Evolutionary conservation across 179 eudicot genomes (phyloP).

Genomic region (Beta corolliflora): DNA sequence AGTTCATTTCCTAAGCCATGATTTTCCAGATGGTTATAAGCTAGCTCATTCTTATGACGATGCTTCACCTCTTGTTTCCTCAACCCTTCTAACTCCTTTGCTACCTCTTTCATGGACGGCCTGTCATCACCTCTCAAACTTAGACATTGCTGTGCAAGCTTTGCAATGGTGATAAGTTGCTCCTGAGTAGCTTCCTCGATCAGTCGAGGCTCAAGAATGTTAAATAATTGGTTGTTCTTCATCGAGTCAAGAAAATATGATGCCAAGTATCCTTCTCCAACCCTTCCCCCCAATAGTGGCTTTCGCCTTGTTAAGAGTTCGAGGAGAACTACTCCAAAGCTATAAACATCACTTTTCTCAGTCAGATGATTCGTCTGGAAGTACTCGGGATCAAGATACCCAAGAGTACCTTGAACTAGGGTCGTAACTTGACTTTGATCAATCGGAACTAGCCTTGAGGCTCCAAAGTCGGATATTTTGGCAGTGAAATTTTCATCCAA

Average conservation of each 20-base stretch:
- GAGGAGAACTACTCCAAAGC: conserved; percentile 20
- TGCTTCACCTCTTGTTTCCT: neutral
- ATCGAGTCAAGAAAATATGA: neutral
- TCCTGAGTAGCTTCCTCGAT: neutral
- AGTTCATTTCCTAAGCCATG: neutral
- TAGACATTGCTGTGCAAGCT: conserved; percentile 10
- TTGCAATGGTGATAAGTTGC: conserved; percentile 10
- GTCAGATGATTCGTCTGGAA: conserved; percentile 11
- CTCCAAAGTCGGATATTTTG: conserved; percentile 18
- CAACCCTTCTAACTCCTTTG: neutral
- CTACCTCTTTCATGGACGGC: neutral
- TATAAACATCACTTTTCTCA: conserved; percentile 23
- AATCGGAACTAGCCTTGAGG: conserved; percentile 17
- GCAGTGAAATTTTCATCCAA: conserved; percentile 9
- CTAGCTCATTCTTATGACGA: neutral
- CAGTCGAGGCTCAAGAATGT: conserved; percentile 15
- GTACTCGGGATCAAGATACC: conserved; percentile 26
- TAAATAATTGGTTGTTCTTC: conserved; percentile 10
- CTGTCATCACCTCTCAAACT: neutral
- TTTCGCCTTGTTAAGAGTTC: conserved; percentile 14
- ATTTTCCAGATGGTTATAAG: neutral
- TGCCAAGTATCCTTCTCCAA: conserved; percentile 13
- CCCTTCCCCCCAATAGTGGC: conserved; percentile 1
- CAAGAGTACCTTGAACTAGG: conserved; percentile 17
- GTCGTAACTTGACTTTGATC: conserved; percentile 22